phyloP scores from a whole-genome alignment of 2,329 filamentous ascomycete genomes.

The Phoma sp. region DNA sequence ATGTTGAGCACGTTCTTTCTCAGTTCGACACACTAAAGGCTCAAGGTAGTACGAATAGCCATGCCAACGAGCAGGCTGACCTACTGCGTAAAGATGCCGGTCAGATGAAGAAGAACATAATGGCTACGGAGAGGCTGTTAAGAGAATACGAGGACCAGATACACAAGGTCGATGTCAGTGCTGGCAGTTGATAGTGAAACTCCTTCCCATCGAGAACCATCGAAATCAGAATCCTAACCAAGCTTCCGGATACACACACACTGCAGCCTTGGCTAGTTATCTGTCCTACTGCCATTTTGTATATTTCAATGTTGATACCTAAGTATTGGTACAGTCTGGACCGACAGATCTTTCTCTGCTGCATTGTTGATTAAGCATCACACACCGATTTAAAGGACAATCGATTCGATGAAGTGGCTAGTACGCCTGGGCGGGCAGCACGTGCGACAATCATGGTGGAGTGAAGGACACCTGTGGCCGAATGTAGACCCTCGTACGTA shows the following conservation, averaged over 20 bases:
- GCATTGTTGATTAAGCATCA: neutral
- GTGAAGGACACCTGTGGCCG: no score
- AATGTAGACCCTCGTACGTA: no score
- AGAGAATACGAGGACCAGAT: slow-evolving; percentile 24
- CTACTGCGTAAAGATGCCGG: slow-evolving; percentile 5
- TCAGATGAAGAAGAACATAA: slow-evolving; percentile 15
- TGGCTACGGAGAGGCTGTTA: slow-evolving; percentile 25
- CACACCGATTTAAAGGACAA: no score
- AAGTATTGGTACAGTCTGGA: neutral
- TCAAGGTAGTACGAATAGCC: slow-evolving; percentile 2
- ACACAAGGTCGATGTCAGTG: slow-evolving; percentile 10
- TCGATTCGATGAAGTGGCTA: no score
- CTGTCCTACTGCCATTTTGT: neutral
- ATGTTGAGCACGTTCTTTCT: slow-evolving; percentile 6
- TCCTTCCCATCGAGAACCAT: neutral
- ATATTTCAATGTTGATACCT: neutral
- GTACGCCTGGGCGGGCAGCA: no score
- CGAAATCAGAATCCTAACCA: no score
- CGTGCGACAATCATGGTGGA: no score
- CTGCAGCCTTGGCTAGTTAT: no score
- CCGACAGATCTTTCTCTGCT: neutral
- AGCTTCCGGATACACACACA: no score
- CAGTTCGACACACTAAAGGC: slow-evolving; percentile 6
- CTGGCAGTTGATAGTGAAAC: neutral
- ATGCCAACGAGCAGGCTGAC: slow-evolving; percentile 1